Evolutionary conservation across 2,329 filamentous ascomycete genomes (phyloP), one percentile per base, ranked within the genome.

Genomic region (Eurotiales sp.): DNA sequence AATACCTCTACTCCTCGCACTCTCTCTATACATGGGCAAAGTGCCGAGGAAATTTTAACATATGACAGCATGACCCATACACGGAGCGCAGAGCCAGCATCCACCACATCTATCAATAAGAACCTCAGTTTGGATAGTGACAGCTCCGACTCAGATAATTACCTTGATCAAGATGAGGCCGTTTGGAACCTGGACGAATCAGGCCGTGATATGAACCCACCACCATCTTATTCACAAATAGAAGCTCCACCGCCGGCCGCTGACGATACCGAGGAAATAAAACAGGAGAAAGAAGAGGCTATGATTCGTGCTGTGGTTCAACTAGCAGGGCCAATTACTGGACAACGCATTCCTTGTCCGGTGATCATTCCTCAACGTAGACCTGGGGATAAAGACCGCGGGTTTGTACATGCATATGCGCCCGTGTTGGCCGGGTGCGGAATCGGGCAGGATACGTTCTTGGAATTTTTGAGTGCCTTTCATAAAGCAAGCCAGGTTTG

Each of bases 321-420:
- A 37, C 12, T 37, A 37, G 34, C 34, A 37, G 34, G 34, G 14
- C 34, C 34, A 37, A 19, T 37, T n/a, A n/a, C 34, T 6, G 25
- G 25, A 27, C 34, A 22, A 22, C 6, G 22, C 8, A 8, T 71
- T 2, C 58, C 62, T 1, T 64, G 59, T 22, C 69, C 70, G 1
- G 68, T 72, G 17, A 62, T 71, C 21, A 54, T 72, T 17, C 70
- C 70, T 0, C 70, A 73, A 54, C 63, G 68, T 2, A 60, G 69
- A 46, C 69, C 70, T 2, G 59, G 62, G 21, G 55, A 59, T 11
- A 64, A 63, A n/a, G 56, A 61, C 12, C 64, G 70, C 8, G 70
- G 69, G 1, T 72, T 72, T 36, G 59, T 71, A 39, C 61, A 61
- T 1, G 71, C 70, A 2, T 72, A 72, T 55, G 65, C 71, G 1